Conservation (phyloP, 768 basidiomycete genomes). For the Naganishia antarctica region DNA sequence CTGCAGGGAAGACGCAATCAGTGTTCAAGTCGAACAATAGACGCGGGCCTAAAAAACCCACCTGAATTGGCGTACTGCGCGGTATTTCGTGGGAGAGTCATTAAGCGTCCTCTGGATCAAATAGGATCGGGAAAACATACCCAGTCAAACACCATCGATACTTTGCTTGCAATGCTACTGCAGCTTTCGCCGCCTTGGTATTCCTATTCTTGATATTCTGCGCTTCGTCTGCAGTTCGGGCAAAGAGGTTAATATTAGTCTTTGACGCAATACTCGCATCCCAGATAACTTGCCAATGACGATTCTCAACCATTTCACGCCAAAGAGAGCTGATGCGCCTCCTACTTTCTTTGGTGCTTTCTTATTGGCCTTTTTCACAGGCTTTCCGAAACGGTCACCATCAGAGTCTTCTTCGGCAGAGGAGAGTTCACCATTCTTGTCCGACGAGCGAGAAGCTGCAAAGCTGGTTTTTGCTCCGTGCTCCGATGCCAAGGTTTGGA, state of each 20-base stretch:
- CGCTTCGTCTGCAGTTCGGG: conserved; percentile 65
- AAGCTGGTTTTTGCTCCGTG: conserved; percentile 56
- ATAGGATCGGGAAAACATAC: conserved; percentile 29
- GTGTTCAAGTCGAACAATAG: neutral
- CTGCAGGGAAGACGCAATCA: conserved; percentile 51
- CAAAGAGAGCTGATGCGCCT: conserved; percentile 59
- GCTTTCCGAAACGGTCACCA: conserved; percentile 54
- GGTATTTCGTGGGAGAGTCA: neutral
- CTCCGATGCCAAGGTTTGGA: conserved; percentile 76
- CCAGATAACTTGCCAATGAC: conserved; percentile 68
- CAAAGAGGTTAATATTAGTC: neutral
- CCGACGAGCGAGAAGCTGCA: conserved; percentile 51
- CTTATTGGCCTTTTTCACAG: conserved; percentile 51
- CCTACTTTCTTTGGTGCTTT: conserved; percentile 52
- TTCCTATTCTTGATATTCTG: conserved; percentile 87
- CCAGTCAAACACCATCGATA: conserved; percentile 84
- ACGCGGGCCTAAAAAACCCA: conserved; percentile 24
- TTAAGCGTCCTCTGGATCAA: neutral
- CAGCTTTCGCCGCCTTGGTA: conserved; percentile 69
- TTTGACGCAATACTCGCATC: neutral
- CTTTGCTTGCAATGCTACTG: conserved; percentile 68
- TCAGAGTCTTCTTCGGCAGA: conserved; percentile 53
- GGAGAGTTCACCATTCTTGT: conserved; percentile 32
- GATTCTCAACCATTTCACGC: conserved; percentile 74
- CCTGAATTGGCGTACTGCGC: conserved; percentile 47